Percentiles rank a stretch among this genome's conserved stretches.
These are phyloP conservation scores for Cornus suecica DNA, from an alignment of 148 eudicot species.

Conservation along the genomic window DNA sequence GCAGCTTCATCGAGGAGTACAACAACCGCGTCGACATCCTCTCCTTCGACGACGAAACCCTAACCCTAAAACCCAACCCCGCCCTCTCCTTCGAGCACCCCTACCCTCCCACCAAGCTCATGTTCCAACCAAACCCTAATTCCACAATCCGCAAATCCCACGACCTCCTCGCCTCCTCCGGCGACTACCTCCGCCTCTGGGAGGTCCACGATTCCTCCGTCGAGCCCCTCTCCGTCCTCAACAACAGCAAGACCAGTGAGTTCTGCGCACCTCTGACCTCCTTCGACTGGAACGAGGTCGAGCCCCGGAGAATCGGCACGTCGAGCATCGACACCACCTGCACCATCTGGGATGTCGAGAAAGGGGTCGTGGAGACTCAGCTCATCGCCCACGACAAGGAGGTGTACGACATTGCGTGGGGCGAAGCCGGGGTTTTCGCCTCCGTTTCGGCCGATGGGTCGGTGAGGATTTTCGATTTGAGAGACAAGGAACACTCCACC, in stretches of 20 bases:
- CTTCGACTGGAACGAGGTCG: slow-evolving; percentile 91
- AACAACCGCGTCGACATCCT: slow-evolving; percentile 71
- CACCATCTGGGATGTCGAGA: slow-evolving; percentile 93
- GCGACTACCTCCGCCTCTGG: slow-evolving; percentile 68
- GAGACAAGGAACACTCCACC: slow-evolving; percentile 96
- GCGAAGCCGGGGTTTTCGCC: slow-evolving; percentile 85
- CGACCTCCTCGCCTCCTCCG: slow-evolving; percentile 64
- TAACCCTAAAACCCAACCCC: slow-evolving; percentile 48
- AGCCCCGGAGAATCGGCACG: slow-evolving; percentile 70
- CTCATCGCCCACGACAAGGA: slow-evolving; percentile 94
- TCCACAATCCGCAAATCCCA: slow-evolving; percentile 24
- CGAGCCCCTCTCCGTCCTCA: slow-evolving; percentile 49
- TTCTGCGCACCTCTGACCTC: slow-evolving; percentile 86
- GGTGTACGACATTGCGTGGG: slow-evolving; percentile 99
- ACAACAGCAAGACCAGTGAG: slow-evolving; percentile 78
- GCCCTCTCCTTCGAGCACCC: slow-evolving; percentile 77
- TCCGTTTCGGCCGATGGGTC: slow-evolving; percentile 96
- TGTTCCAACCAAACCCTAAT: slow-evolving; percentile 62
- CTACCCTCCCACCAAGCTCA: slow-evolving; percentile 84
- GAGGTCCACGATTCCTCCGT: slow-evolving; percentile 32
- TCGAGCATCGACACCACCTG: slow-evolving; percentile 88
- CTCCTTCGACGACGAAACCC: slow-evolving; percentile 56
- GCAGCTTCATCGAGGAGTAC: slow-evolving; percentile 79
- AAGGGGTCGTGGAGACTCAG: slow-evolving; percentile 79
- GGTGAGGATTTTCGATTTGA: slow-evolving; percentile 79